phyloP scores from a whole-genome alignment of 2,329 filamentous ascomycete species.

The Plectosphaerella sp. region DNA sequence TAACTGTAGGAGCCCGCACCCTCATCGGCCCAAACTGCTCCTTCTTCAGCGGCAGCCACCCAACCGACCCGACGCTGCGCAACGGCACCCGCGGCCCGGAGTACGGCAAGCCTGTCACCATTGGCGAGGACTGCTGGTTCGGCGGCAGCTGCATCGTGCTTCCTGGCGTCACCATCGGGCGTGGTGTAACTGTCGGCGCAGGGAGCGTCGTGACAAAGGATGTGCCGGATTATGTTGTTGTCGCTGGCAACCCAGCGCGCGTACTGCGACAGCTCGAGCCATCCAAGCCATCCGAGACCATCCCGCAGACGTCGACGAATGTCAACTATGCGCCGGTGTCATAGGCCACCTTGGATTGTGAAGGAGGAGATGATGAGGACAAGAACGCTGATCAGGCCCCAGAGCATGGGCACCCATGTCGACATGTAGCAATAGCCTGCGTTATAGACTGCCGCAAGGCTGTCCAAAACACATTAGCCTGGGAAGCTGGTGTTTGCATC shows the following conservation, averaged over 20 bases:
- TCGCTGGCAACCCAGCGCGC: conserved; percentile 63
- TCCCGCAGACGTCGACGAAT: conserved; percentile 1
- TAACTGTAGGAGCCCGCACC: conserved; percentile 72
- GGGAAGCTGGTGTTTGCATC: background rate
- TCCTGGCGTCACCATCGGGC: conserved; percentile 74
- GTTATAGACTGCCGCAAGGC: conserved; percentile 74
- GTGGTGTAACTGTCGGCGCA: conserved; percentile 70
- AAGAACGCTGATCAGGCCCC: conserved; percentile 80
- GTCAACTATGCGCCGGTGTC: conserved; percentile 20
- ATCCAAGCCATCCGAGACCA: conserved; percentile 9
- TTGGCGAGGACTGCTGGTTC: conserved; percentile 80
- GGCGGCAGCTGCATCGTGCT: conserved; percentile 68
- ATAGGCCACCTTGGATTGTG: conserved; percentile 86
- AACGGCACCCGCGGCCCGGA: conserved; percentile 76
- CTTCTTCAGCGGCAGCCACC: conserved; percentile 73
- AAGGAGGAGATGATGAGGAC: conserved; percentile 84
- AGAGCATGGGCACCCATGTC: conserved; percentile 88
- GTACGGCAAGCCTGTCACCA: conserved; percentile 64
- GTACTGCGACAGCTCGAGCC: conserved; percentile 42
- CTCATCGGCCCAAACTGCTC: conserved; percentile 75
- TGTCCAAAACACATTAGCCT: too few relatives aligned
- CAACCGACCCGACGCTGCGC: conserved; percentile 67
- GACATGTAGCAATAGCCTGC: conserved; percentile 86
- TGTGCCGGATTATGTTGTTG: conserved; percentile 58
- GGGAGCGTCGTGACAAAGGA: conserved; percentile 80